Conservation (phyloP, 2,329 filamentous ascomycete genomes). For the Stachybotrys elegans region DNA sequence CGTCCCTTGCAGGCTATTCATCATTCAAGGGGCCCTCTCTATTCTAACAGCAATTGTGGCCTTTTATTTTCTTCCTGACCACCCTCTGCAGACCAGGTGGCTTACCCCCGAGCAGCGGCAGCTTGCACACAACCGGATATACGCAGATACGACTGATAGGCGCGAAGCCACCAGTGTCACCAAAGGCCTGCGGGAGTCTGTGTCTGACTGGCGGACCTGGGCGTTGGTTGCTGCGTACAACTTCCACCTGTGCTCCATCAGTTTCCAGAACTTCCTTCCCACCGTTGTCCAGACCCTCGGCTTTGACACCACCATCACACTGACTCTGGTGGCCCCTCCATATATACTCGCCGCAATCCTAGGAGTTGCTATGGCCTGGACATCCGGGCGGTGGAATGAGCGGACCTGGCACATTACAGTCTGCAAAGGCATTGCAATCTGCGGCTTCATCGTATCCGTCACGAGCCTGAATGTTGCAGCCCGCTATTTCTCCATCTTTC, state of each 20-base stretch:
- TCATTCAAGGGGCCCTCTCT: conserved; percentile 54
- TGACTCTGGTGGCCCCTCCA: conserved; percentile 32
- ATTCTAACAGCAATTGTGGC: conserved; percentile 19
- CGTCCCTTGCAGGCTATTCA: conserved; percentile 44
- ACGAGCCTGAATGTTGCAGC: neutral
- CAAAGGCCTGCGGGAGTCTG: conserved; percentile 38
- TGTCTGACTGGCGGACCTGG: conserved; percentile 41
- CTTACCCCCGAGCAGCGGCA: conserved; percentile 39
- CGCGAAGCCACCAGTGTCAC: conserved; percentile 32
- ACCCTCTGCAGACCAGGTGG: conserved; percentile 35
- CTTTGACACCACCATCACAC: conserved; percentile 21
- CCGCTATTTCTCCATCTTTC: conserved; percentile 15
- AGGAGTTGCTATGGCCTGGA: conserved; percentile 33
- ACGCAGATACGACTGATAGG: conserved; percentile 41
- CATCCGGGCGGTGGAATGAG: conserved; percentile 34
- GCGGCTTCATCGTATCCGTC: neutral
- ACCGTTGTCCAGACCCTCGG: conserved; percentile 22
- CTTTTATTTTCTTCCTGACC: conserved; percentile 26
- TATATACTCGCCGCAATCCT: conserved; percentile 38
- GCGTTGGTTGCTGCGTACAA: conserved; percentile 47
- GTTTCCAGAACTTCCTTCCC: conserved; percentile 33
- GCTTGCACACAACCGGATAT: conserved; percentile 34
- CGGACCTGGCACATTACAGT: conserved; percentile 11
- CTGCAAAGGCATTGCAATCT: conserved; percentile 1
- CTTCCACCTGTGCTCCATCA: conserved; percentile 43